These are phyloP conservation scores for Hemileia vastatrix DNA, from an alignment of 1,284 basidiomycete species.

Conservation along the genomic window DNA sequence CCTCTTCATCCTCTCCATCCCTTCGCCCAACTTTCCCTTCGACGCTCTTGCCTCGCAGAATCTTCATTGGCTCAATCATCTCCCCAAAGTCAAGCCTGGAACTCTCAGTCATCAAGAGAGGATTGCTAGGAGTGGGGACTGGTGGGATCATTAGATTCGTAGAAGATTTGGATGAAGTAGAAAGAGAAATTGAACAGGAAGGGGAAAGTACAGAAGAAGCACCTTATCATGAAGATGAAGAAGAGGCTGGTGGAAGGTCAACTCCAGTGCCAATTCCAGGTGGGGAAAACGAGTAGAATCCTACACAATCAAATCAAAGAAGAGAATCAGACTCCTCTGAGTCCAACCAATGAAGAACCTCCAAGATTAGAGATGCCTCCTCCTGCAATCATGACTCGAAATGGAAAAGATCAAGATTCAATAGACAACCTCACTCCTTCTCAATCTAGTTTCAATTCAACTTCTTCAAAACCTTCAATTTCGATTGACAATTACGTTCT, in stretches of 20 bases:
- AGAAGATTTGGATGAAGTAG: constrained; percentile 33
- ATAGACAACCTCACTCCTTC: too few relatives aligned
- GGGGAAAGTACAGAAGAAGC: not conserved
- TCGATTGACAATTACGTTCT: too few relatives aligned
- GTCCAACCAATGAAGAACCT: too few relatives aligned
- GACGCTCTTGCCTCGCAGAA: constrained; percentile 26
- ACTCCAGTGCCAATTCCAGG: constrained; percentile 31
- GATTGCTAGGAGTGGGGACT: constrained; percentile 34
- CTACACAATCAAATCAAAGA: not conserved
- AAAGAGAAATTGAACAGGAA: too few relatives aligned
- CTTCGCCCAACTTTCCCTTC: not conserved
- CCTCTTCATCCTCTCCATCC: not conserved
- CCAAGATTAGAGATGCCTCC: too few relatives aligned
- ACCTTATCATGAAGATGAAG: not conserved
- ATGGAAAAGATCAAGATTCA: too few relatives aligned
- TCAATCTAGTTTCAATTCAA: too few relatives aligned
- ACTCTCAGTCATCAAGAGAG: constrained; percentile 31
- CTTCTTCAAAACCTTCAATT: too few relatives aligned
- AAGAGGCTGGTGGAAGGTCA: constrained; percentile 6
- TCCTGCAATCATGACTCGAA: too few relatives aligned
- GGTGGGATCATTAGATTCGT: constrained; percentile 36
- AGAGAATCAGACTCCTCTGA: too few relatives aligned
- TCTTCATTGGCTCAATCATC: constrained; percentile 38
- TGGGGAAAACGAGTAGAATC: not conserved
- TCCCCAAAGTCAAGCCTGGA: constrained; percentile 28